Evolutionary conservation across 169 alveolate genomes (phyloP).

Genomic region (Besnoitia besnoiti): DNA sequence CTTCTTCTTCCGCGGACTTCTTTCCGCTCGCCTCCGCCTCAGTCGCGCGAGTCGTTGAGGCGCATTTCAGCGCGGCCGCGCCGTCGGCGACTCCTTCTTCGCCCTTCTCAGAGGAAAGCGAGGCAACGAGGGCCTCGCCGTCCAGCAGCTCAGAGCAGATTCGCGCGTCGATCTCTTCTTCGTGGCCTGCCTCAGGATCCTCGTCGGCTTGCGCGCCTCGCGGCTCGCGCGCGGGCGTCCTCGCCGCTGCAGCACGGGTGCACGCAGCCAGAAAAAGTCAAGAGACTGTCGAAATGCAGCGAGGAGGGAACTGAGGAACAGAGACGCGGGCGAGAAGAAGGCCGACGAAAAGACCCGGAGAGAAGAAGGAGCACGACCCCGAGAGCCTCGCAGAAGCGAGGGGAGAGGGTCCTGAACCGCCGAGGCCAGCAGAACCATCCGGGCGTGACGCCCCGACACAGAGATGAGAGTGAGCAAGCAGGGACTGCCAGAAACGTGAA

Average conservation of each 20-base stretch:
- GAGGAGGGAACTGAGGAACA: neutral
- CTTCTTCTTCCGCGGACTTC: constrained; percentile 3
- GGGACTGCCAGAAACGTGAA: no score
- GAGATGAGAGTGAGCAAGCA: no score
- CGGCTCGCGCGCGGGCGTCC: neutral
- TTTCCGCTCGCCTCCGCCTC: neutral
- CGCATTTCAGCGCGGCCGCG: neutral
- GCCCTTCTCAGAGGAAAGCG: neutral
- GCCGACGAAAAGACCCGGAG: neutral
- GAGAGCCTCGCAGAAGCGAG: neutral
- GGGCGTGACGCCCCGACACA: no score
- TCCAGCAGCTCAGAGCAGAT: neutral
- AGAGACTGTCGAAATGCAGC: neutral
- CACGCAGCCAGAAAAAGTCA: neutral
- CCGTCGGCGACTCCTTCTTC: no score
- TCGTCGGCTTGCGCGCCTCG: neutral
- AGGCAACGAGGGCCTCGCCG: neutral
- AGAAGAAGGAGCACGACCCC: neutral
- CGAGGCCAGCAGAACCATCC: no score
- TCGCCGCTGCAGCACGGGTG: no score
- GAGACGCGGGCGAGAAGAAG: neutral
- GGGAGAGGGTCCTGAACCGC: neutral
- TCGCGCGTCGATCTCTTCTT: neutral
- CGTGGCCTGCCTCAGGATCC: neutral
- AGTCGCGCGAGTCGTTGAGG: neutral